Conservation (phyloP, 345 rosid species). For the Syzygium grande region DNA sequence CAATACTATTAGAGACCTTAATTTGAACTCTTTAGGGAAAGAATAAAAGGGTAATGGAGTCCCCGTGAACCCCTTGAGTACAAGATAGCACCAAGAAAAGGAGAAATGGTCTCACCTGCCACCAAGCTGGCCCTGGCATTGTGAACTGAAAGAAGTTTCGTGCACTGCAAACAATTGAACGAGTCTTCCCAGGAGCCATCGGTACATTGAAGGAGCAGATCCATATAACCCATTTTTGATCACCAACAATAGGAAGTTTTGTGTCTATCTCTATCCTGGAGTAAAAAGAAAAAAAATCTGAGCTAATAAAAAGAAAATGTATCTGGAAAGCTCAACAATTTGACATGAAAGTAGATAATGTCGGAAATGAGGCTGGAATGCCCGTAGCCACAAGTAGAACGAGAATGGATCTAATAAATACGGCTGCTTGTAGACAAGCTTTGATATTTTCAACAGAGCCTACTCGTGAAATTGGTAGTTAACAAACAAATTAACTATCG, state of each 20-base stretch:
- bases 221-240: constrained; percentile 90
- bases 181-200: constrained; percentile 96
- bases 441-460: neutral
- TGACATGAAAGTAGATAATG: neutral
- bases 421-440: neutral
- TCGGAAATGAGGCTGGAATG: neutral
- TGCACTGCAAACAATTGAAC: constrained; percentile 94
- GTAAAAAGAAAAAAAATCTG: neutral
- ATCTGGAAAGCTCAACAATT: neutral
- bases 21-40: neutral
- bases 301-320: neutral
- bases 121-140: constrained; percentile 93
- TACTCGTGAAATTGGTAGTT: neutral
- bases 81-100: neutral
- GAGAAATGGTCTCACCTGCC: constrained; percentile 59
- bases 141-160: constrained; percentile 92
- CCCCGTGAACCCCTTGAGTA: neutral
- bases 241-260: constrained; percentile 73
- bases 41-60: neutral
- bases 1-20: neutral
- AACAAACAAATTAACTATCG: neutral
- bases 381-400: neutral
- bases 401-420: neutral
- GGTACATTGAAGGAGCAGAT: constrained; percentile 95
- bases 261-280: constrained; percentile 85